phyloP scores from a whole-genome alignment of 176 grass and related monocot genomes.

The Echinochloa phyllopogon region DNA sequence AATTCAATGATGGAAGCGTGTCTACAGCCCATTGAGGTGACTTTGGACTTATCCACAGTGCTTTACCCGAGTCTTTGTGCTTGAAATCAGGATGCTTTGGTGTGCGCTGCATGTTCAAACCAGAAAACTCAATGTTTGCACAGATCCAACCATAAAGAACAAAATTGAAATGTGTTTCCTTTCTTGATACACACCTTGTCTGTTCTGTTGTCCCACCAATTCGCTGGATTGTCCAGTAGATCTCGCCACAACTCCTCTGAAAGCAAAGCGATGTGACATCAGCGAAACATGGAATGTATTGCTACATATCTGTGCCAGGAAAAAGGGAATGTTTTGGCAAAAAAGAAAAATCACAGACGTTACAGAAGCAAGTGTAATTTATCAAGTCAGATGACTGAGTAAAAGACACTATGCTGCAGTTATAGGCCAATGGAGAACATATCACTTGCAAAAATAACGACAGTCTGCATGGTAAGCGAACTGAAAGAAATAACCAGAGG shows the following conservation, averaged over 20 bases:
- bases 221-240: slow-evolving; percentile 64
- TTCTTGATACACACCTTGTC: slow-evolving; percentile 45
- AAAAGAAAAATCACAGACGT: not conserved
- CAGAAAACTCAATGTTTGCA: slow-evolving; percentile 8
- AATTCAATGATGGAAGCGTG: slow-evolving; percentile 51
- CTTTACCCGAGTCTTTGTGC: slow-evolving; percentile 64
- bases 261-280: slow-evolving; percentile 18
- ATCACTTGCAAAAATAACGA: not conserved
- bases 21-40: slow-evolving; percentile 62
- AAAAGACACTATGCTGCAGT: not conserved
- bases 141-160: not conserved
- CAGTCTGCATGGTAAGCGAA: not conserved
- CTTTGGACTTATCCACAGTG: slow-evolving; percentile 53
- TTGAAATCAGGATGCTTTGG: slow-evolving; percentile 69
- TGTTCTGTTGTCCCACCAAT: slow-evolving; percentile 86
- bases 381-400: not conserved
- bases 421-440: not conserved
- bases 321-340: not conserved
- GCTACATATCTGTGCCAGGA: not conserved
- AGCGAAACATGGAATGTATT: not conserved
- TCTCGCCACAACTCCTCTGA: slow-evolving; percentile 65
- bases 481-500: not conserved
- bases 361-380: not conserved
- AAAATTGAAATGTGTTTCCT: not conserved
- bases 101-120: slow-evolving; percentile 46